Evolutionary conservation across 2,329 filamentous ascomycete genomes (phyloP).

Genomic region (Curvularia eragrostidis): DNA sequence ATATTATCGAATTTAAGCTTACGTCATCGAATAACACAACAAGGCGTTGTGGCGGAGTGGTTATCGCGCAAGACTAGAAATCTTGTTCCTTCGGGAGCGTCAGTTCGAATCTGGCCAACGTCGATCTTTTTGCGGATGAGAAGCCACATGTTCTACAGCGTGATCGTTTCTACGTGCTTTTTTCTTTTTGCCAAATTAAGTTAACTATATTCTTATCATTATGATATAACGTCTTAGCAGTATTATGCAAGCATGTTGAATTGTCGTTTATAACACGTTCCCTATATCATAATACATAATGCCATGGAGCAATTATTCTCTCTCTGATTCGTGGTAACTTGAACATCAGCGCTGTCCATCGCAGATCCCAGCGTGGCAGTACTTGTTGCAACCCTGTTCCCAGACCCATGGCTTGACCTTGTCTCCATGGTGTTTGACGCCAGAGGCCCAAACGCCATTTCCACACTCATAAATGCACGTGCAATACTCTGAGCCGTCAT

Average conservation of each 20-base stretch:
- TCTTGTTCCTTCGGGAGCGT: constrained; percentile 23
- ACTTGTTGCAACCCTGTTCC: constrained; percentile 22
- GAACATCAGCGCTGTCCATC: constrained; percentile 16
- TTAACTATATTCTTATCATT: neutral
- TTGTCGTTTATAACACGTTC: neutral
- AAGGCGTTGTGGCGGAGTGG: constrained; percentile 17
- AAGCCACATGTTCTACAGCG: neutral
- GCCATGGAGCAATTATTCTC: neutral
- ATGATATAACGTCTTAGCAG: neutral
- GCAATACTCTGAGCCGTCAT: constrained; percentile 19
- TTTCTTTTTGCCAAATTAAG: neutral
- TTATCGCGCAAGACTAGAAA: constrained; percentile 23
- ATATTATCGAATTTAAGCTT: neutral
- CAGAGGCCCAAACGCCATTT: constrained; percentile 24
- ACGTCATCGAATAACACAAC: constrained; percentile 6
- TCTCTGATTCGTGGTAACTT: no score
- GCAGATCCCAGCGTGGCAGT: constrained; percentile 25
- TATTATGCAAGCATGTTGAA: neutral
- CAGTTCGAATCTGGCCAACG: constrained; percentile 23
- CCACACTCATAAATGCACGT: constrained; percentile 29
- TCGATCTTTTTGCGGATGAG: constrained; percentile 6
- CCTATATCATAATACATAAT: neutral
- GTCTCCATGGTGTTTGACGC: neutral
- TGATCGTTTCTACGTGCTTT: neutral
- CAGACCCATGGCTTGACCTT: neutral